These are phyloP conservation scores for Ogataea degrootiae DNA, from an alignment of 805 yeast genomes.

Conservation along the genomic window DNA sequence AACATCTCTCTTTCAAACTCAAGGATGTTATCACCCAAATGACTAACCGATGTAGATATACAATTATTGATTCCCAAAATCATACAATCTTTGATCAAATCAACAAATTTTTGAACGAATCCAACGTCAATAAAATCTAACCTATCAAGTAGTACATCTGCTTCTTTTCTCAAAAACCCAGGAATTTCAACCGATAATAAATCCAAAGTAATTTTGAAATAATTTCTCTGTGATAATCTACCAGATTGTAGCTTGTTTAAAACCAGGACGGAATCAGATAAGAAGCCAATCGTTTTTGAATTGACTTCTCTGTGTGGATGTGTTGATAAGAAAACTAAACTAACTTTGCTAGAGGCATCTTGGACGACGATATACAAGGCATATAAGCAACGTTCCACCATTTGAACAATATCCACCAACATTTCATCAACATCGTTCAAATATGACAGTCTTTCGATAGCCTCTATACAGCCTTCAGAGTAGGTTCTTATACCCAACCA, in stretches of 20 bases:
- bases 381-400: constrained; percentile 20
- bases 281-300: constrained; percentile 7
- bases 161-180: constrained; percentile 15
- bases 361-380: constrained; percentile 18
- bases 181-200: constrained; percentile 14
- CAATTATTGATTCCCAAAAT: constrained; percentile 21
- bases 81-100: constrained; percentile 22
- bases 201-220: constrained; percentile 12
- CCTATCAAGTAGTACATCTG: constrained; percentile 5
- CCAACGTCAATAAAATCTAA: constrained; percentile 8
- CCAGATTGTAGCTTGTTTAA: constrained; percentile 10
- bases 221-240: constrained; percentile 7
- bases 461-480: constrained; percentile 22
- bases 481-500: constrained; percentile 22
- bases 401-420: constrained; percentile 21
- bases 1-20: constrained; percentile 20
- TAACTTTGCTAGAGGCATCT: constrained; percentile 9
- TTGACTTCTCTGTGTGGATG: constrained; percentile 8
- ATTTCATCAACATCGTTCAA: constrained; percentile 14
- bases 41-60: constrained; percentile 11
- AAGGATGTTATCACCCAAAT: constrained; percentile 13
- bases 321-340: constrained; percentile 4
- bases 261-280: constrained; percentile 18
- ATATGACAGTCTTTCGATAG: constrained; percentile 17
- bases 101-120: constrained; percentile 19